These are phyloP conservation scores for Tetrahymena malaccensis DNA, from an alignment of 73 alveolate species.

Conservation along the genomic window DNA sequence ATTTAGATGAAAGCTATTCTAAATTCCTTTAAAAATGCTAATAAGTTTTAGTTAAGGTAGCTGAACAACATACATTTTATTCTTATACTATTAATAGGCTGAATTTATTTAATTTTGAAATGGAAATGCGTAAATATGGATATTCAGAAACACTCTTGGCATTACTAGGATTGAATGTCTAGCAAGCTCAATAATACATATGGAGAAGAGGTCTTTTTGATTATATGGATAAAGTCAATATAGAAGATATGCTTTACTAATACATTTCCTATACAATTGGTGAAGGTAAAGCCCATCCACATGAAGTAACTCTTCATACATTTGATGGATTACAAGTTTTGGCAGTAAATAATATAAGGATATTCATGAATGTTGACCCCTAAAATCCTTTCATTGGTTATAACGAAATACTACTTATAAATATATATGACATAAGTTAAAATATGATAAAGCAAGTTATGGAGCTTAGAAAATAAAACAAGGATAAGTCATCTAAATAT, in stretches of 20 bases:
- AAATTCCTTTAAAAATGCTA: background rate
- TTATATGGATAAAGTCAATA: background rate
- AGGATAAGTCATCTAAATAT: background rate
- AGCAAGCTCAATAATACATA: background rate
- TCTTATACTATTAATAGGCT: background rate
- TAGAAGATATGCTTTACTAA: background rate
- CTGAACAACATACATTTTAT: background rate
- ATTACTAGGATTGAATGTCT: background rate
- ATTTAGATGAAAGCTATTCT: background rate
- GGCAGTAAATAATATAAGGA: background rate
- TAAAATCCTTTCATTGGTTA: background rate
- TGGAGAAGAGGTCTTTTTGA: background rate
- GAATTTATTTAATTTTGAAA: background rate
- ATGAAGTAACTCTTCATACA: background rate
- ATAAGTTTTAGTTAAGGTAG: background rate
- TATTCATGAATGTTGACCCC: background rate
- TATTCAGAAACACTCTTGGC: background rate
- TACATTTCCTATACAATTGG: background rate
- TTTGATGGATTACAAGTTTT: background rate
- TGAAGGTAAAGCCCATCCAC: background rate
- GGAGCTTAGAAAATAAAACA: background rate
- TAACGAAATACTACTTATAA: background rate
- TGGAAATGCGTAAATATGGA: background rate
- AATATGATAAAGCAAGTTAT: background rate
- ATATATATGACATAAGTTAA: background rate